Base-by-base conservation (phyloP, 2,329 filamentous ascomycete species). In the Alternaria infectoria region DNA sequence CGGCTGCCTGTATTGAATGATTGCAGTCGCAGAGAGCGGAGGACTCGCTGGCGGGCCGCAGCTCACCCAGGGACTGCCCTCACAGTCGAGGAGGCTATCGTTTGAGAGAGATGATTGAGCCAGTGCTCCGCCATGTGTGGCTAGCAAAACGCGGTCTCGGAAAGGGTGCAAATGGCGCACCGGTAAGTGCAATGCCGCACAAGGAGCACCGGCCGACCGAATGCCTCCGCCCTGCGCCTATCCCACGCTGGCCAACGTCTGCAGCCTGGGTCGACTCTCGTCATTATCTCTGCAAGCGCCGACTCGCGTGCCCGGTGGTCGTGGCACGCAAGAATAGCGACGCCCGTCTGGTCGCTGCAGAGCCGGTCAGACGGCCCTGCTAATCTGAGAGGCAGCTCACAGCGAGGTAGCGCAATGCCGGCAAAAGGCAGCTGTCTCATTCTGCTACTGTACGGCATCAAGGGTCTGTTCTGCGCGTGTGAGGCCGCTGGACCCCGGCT, bases 261-360 rank as follows among this genome's bases (percentile, higher is more conserved):
- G 49, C 54, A 43, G 28, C 44, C 19, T 49, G 52, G 52, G 52
- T 25, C 21, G 25, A 28, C 52, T 44, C n/a, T 44, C 19, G 49
- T 54, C 57, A 26, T 28, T 19, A n/a, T 54, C n/a, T 62, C 59
- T 59, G 56, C 28, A 59, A 54, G 56, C 40, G 63, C 49, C 55
- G 59, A 45, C 43, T 47, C 43, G 26, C 43, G 59, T 51, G 52
- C 36, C 52, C 44, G 17, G 17, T 55, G 23, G 52, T 63, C 50
- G 57, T 56, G 28, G 59, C 51, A 49, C 11, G 67, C 66, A 70
- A 68, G 61, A 62, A 61, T 67, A 69, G 68, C 56, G 54, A 23
- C 49, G 15, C 40, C 46, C 32, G 46, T 63, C 50, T 61, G 25
- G 57, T 57, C 12, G 62, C 64, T 62, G 62, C 60, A 59, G 58